Evolutionary conservation across 352 stramenopile species (phyloP).

Genomic region (Thraustotheca clavata): DNA sequence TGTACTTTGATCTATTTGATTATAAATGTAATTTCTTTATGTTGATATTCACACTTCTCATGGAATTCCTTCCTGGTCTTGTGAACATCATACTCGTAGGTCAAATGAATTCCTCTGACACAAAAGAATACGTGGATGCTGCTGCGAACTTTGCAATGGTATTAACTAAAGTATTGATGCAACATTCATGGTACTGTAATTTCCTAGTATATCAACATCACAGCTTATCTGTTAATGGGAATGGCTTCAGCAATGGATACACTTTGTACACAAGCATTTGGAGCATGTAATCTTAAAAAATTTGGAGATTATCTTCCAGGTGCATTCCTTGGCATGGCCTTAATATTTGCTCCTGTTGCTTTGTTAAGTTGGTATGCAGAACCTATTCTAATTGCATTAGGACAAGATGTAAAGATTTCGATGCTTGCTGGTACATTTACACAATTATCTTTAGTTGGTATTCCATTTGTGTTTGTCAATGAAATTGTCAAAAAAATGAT

Average conservation of each 20-base stretch:
- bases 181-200: background rate
- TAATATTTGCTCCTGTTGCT: background rate
- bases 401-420: constrained; percentile 29
- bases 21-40: background rate
- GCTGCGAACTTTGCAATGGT: constrained; percentile 61
- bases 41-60: constrained; percentile 15
- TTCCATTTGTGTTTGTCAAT: constrained; percentile 69
- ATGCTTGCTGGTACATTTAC: constrained; percentile 47
- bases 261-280: constrained; percentile 49
- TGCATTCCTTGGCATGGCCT: background rate
- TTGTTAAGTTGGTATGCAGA: background rate
- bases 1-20: too few species aligned
- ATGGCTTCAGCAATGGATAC: constrained; percentile 48
- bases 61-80: constrained; percentile 58
- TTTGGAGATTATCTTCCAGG: constrained; percentile 42
- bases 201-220: constrained; percentile 43
- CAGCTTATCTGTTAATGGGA: constrained; percentile 45
- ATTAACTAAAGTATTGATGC: background rate
- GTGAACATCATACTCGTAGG: constrained; percentile 48
- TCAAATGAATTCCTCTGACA: constrained; percentile 47
- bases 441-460: constrained; percentile 42
- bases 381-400: background rate
- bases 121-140: constrained; percentile 49
- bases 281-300: constrained; percentile 43
- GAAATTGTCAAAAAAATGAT: constrained; percentile 67